Evolutionary conservation across 2,329 filamentous ascomycete genomes (phyloP), one percentile per base, ranked within the genome.

Genomic region (Cordyceps sp.): DNA sequence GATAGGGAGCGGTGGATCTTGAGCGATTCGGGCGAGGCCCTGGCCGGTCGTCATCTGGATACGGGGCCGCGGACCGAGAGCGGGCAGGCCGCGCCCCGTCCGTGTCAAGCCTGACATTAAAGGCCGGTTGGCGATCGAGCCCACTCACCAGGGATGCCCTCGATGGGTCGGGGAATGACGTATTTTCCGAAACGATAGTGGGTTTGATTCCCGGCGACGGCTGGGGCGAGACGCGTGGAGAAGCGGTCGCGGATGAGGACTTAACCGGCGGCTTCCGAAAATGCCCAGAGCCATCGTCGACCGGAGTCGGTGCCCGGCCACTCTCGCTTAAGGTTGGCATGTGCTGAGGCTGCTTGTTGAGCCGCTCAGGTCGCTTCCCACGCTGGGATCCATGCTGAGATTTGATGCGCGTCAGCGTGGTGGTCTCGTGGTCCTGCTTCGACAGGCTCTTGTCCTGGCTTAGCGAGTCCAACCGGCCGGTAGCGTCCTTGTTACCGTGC

Each of bases 401-500:
- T 54, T 80, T 93, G 61, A 98, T 96, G 33, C 80, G 73, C 31
- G 73, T 78, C 41, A 98, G 73, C 0, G 90, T 86, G 26, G 92
- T 78, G 34, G 85, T 83, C 53, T 96, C 88, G 50, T 98, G 90
- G 46, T 96, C 90, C 43, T 78, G 71, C 57, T 86, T 86, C 3
- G 84, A 92, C 29, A 96, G 63, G 4, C 81, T 81, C 54, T 83
- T 83, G 34, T 83, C 79, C 43, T 82, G 74, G 29, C 73, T 77
- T 32, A 98, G 75, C 31, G 82, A 85, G 30, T 93, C 82, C 35
- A 98, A 73, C 27, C 90, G 74, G 29, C 69, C 70, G 30, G 73
- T 60, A 10, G 90, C 90, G 54, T 98, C 90, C 44, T 81, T 80
- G 55, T 96, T 98, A 23, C 88, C 90, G 46, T 88, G 83, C 21